Evolutionary conservation across 306 rosid species (phyloP), one percentile per base, ranked within the genome.

Genomic region (Ammopiptanthus mongolicus): DNA sequence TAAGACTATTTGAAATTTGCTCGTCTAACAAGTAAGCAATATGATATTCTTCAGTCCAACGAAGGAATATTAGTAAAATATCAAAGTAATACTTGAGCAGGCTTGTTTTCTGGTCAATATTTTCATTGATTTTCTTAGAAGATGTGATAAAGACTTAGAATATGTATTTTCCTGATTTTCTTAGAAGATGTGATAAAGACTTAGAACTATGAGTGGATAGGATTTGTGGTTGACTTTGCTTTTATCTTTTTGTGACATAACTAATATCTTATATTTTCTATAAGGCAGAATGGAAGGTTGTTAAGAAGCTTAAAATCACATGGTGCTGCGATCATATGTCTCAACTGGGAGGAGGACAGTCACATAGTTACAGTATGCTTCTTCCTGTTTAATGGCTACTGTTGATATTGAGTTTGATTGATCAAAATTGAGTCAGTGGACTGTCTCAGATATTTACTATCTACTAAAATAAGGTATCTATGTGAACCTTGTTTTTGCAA

Each of bases 301-400:
- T 65, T 90, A 79, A 84, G 98, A 86, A 87, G 91, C 90, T 80
- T 91, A 79, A 94, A 91, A 65, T 87, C 95, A 8, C 98, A 91
- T 68, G 48, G 57, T 18, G 85, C 88, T 69, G 90, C 96, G 68
- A 90, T 94, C 75, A 75, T 84, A 62, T 88, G 93, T 81, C 91
- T 94, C 73, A 88, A 91, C 81, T 91, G 98, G 98, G 96, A 78
- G 89, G 98, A 91, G 77, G 97, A 89, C 71, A 77, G 80, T 73
- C 96, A 83, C 64, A 78, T 79, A 55, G 63, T 72, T 79, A 59
- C 74, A 68, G 98, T 89, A 88, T 65, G 87, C 67, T 63, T 56
- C 79, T 71, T 41, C 41, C 75, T 53, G 33, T 74, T 59, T 42
- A 63, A 21, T 79, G 78, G 46, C 75, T 44, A 71, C 61, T 58